A percentile compares a stretch with the other conserved stretches of the same genome.
These are phyloP conservation scores for Fusarium austroafricanum DNA, from an alignment of 2,329 filamentous ascomycete genomes.

Conservation along the genomic window DNA sequence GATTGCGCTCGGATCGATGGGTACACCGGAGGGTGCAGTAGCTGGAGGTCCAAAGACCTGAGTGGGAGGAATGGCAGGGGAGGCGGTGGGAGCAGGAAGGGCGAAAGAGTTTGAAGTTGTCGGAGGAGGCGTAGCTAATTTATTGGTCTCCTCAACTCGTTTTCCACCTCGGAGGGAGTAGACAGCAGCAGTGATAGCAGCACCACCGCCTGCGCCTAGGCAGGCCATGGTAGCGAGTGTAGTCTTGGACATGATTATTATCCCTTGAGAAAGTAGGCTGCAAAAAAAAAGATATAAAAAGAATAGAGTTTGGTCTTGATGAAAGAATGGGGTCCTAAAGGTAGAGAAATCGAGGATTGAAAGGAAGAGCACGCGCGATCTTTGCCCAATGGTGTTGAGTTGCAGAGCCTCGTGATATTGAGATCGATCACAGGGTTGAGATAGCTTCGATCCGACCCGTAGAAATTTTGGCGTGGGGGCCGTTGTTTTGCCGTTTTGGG, in stretches of 20 bases:
- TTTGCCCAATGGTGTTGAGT: conserved; percentile 31
- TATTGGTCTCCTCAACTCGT: conserved; percentile 53
- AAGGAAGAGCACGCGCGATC: conserved; percentile 22
- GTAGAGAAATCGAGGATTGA: neutral
- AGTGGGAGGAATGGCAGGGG: conserved; percentile 65
- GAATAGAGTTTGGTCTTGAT: conserved; percentile 2
- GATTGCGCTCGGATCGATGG: conserved; percentile 56
- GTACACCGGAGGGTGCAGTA: conserved; percentile 45
- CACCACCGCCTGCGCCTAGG: conserved; percentile 80
- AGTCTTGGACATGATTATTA: conserved; percentile 76
- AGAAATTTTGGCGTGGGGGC: conserved; percentile 39
- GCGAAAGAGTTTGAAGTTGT: conserved; percentile 46
- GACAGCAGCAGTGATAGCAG: conserved; percentile 77
- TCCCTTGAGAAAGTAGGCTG: neutral
- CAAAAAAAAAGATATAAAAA: neutral
- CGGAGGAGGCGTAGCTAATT: conserved; percentile 49
- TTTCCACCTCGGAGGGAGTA: conserved; percentile 68
- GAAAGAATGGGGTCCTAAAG: neutral
- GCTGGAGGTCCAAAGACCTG: conserved; percentile 60
- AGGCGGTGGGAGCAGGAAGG: conserved; percentile 45
- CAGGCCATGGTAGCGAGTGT: conserved; percentile 81
- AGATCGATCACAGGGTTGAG: conserved; percentile 29
- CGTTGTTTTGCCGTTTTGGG: conserved; percentile 36
- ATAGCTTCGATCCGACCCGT: conserved; percentile 22
- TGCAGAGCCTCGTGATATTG: conserved; percentile 32